Evolutionary conservation across 2,329 filamentous ascomycete species (phyloP), one percentile per base, ranked within the genome.

Genomic region (Trichoderma harzianum): DNA sequence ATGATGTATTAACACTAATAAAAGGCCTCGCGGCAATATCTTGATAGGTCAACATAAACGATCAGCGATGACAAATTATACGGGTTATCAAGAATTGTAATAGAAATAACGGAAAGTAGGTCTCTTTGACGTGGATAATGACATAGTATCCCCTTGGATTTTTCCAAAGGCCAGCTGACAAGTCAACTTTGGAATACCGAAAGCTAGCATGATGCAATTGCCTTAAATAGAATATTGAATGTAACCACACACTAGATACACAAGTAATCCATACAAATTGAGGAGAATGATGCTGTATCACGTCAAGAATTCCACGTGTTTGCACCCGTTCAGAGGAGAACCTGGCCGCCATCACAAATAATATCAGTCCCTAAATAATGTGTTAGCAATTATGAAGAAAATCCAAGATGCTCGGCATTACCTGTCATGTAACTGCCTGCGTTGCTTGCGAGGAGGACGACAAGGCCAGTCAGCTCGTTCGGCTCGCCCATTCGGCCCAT

Each of bases 361-460:
- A 47, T 21, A 47, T 47, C 43, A 47, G 43, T n/a, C 43, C 43
- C 43, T 47, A 5, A 21, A 5, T 1, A 16, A n/a, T 47, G 3
- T 3, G 43, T 47, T 47, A 47, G 43, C 43, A 47, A 47, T 47
- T 18, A 47, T 1, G 1, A 47, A 47, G n/a, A 47, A 11, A 47
- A 47, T 47, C 0, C 18, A 47, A 21, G 43, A 21, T 47, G 18
- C 16, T 21, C 18, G 43, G n/a, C n/a, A 47, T 47, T 83, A 3
- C 90, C 91, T 74, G 86, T 92, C 18, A 93, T 87, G 80, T 92
- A 93, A 36, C 84, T 87, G n/a, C 90, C 89, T 1, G 88, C 89
- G 43, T 79, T 83, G 74, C 89, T 90, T 32, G 85, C 86, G 47
- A 92, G 79, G 76, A 92, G 79, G 3, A 93, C 84, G 5, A 92